phyloP scores from a whole-genome alignment of 2,329 filamentous ascomycete species.

The Zasmidium cellare region DNA sequence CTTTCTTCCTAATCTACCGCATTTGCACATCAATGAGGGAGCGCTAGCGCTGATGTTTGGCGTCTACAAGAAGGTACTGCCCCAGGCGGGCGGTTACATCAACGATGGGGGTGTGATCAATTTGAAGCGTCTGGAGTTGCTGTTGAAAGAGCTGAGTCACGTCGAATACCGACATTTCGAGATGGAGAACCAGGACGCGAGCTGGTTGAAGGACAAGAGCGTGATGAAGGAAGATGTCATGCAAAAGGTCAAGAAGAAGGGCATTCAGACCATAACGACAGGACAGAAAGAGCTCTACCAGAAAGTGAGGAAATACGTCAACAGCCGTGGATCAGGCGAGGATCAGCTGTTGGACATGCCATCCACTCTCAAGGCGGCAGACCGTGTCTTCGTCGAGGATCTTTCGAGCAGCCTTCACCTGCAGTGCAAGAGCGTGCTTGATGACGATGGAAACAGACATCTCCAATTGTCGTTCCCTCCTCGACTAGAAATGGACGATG shows the following conservation, averaged over 20 bases:
- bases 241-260: slow-evolving; percentile 58
- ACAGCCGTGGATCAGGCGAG: slow-evolving; percentile 57
- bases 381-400: slow-evolving; percentile 91
- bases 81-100: slow-evolving; percentile 87
- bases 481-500: slow-evolving; percentile 50
- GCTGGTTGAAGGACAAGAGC: slow-evolving; percentile 89
- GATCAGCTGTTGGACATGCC: slow-evolving; percentile 70
- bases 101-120: slow-evolving; percentile 95
- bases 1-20: slow-evolving; percentile 94
- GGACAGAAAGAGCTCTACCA: slow-evolving; percentile 80
- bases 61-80: slow-evolving; percentile 88
- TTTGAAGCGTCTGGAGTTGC: slow-evolving; percentile 70
- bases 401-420: slow-evolving; percentile 70
- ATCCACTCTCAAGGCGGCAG: slow-evolving; percentile 70
- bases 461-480: slow-evolving; percentile 63
- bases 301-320: slow-evolving; percentile 78
- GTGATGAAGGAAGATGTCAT: slow-evolving; percentile 68
- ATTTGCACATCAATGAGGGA: slow-evolving; percentile 97
- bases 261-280: slow-evolving; percentile 72
- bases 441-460: slow-evolving; percentile 66
- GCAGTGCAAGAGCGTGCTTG: slow-evolving; percentile 63
- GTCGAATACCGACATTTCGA: slow-evolving; percentile 95
- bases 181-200: slow-evolving; percentile 80
- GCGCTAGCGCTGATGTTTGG: slow-evolving; percentile 96
- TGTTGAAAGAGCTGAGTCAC: slow-evolving; percentile 81